Evolutionary conservation across 148 eudicot genomes (phyloP).

Genomic region (Rhododendron molle): DNA sequence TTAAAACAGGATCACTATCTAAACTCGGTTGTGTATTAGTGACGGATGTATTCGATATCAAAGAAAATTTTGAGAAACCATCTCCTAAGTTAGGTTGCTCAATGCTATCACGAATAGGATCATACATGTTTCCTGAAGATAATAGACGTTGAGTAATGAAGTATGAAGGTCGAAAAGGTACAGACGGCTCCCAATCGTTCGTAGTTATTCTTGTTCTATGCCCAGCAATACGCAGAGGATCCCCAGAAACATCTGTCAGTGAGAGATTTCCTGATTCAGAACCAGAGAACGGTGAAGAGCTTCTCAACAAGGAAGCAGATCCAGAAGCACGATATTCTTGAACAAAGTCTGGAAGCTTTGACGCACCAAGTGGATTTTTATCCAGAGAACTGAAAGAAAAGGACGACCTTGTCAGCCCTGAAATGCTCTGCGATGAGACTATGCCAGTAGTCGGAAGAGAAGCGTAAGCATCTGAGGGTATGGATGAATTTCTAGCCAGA

Average conservation of each 20-base stretch:
- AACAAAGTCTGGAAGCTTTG: slow-evolving; percentile 17
- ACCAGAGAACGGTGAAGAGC: slow-evolving; percentile 33
- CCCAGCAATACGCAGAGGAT: slow-evolving; percentile 20
- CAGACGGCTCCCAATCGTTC: slow-evolving; percentile 84
- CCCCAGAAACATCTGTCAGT: slow-evolving; percentile 22
- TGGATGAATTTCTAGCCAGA: slow-evolving; percentile 19
- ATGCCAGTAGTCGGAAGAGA: slow-evolving; percentile 10
- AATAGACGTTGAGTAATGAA: slow-evolving; percentile 34
- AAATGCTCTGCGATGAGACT: slow-evolving; percentile 13
- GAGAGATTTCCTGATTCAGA: slow-evolving; percentile 29
- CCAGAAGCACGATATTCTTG: slow-evolving; percentile 23
- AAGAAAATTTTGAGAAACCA: slow-evolving; percentile 31
- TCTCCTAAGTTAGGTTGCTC: slow-evolving; percentile 37
- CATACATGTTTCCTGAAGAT: slow-evolving; percentile 50
- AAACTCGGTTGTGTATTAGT: slow-evolving; percentile 10
- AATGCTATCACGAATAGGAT: slow-evolving; percentile 68
- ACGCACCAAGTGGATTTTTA: slow-evolving; percentile 23
- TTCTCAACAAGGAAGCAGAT: slow-evolving; percentile 34
- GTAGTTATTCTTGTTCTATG: slow-evolving; percentile 32
- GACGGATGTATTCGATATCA: slow-evolving; percentile 25
- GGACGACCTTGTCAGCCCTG: slow-evolving; percentile 31
- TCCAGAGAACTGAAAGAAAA: slow-evolving; percentile 32
- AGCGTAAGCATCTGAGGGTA: slow-evolving; percentile 17
- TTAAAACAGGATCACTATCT: slow-evolving; percentile 17
- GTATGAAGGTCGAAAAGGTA: slow-evolving; percentile 65